phyloP scores from a whole-genome alignment of 345 rosid genomes.

The Fremontodendron californicum region DNA sequence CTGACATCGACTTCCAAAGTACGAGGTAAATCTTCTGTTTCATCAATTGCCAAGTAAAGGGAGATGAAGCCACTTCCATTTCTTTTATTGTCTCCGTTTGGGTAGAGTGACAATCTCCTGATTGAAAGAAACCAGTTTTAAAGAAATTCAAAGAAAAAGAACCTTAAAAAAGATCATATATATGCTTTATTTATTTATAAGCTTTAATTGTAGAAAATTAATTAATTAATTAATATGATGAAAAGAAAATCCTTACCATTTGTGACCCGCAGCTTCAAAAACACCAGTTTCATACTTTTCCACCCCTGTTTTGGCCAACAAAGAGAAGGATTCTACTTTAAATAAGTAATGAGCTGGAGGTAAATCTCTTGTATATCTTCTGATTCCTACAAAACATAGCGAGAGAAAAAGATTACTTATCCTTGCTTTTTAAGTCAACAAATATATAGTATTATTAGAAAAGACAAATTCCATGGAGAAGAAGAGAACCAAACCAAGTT shows the following conservation, averaged over 20 bases:
- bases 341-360: conserved; percentile 34
- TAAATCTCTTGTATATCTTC: conserved; percentile 14
- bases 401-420: too few relatives aligned
- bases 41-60: neutral
- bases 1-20: conserved; percentile 15
- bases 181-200: too few relatives aligned
- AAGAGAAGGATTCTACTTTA: conserved; percentile 33
- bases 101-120: conserved; percentile 38
- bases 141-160: neutral
- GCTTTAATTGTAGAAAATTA: neutral
- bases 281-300: conserved; percentile 31
- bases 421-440: too few relatives aligned
- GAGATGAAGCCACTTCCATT: conserved; percentile 28
- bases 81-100: conserved; percentile 27
- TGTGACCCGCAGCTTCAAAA: conserved; percentile 38
- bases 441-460: too few relatives aligned
- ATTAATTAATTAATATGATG: neutral
- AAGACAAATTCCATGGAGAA: too few relatives aligned
- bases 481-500: neutral
- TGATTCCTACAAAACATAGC: conserved; percentile 18
- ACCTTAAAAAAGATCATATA: too few relatives aligned
- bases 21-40: neutral
- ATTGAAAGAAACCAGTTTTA: neutral
- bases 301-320: neutral
- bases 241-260: conserved; percentile 23